Evolutionary conservation across 805 yeast species (phyloP), one percentile per base, ranked within the genome.

Genomic region (Lachancea meyersii): DNA sequence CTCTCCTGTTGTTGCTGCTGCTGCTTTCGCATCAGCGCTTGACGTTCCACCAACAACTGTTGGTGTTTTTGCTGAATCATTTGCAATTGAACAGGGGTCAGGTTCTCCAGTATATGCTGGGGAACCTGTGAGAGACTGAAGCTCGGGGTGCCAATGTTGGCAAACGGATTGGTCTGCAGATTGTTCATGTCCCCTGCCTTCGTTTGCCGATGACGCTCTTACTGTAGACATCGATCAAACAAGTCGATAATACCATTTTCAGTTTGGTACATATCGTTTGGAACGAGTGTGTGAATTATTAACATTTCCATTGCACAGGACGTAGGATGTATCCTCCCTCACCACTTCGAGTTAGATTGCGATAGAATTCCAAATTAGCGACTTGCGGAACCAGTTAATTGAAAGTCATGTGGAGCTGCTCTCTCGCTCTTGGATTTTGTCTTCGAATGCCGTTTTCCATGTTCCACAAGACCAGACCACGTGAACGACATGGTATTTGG

Each of bases 31-130:
- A 52, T 55, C 32, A 53, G 58, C 42, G 59, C 63, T 7, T 60
- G 53, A 11, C 65, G 51, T 36, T 46, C 52, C 50, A 55, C 42
- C 31, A 61, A 40, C 20, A 58, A 26, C 41, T 60, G 66, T 32
- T 61, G 64, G 43, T 61, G 65, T 40, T 57, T 55, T 35, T 60
- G 65, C 41, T 63, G 65, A 14, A 60, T 60, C 54, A 58, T 51
- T 36, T 55, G 62, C 21, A 60, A 44, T 43, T 60, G 65, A n/a
- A 50, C 55, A 31, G 58, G 61, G 1, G 59, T 53, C 32, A 62
- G 43, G 36, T 54, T 54, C 43, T 60, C 64, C 13, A 60, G 41
- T 20, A 62, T 50, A n/a, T 58, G 57, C 11, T 53, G 56, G 19
- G 67, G 65, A 28, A 61, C 55, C 38, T 61, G 65, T 4, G 62